Evolutionary conservation across 2,329 filamentous ascomycete genomes (phyloP).

Genomic region (Epichloe baconii): DNA sequence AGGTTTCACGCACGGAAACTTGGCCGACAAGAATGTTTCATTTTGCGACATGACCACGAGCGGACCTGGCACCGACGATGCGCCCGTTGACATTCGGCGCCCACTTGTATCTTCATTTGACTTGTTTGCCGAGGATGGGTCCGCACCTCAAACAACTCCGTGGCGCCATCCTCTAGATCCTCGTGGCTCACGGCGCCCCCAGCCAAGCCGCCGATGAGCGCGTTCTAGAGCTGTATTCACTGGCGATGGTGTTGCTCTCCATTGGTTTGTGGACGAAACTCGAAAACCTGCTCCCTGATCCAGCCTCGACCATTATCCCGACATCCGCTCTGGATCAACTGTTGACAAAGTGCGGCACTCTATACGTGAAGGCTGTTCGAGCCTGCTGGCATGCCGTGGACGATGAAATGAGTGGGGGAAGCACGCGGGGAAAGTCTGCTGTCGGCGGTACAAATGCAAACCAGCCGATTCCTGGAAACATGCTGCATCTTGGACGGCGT

Average conservation of each 20-base stretch:
- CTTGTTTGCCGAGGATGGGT: slow-evolving; percentile 37
- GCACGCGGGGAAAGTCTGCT: slow-evolving; percentile 36
- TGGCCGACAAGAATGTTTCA: slow-evolving; percentile 53
- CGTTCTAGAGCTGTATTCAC: slow-evolving; percentile 55
- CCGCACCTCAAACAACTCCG: slow-evolving; percentile 13
- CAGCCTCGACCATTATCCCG: slow-evolving; percentile 36
- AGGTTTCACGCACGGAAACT: slow-evolving; percentile 57
- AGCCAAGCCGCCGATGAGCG: slow-evolving; percentile 39
- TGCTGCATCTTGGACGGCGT: slow-evolving; percentile 48
- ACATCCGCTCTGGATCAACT: slow-evolving; percentile 51
- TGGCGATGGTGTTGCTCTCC: slow-evolving; percentile 60
- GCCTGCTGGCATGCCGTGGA: slow-evolving; percentile 61
- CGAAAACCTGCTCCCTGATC: slow-evolving; percentile 33
- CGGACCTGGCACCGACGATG: slow-evolving; percentile 26
- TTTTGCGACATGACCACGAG: slow-evolving; percentile 41
- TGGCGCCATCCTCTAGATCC: slow-evolving; percentile 53
- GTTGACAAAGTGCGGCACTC: slow-evolving; percentile 54
- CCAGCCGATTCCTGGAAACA: slow-evolving; percentile 45
- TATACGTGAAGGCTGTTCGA: slow-evolving; percentile 64
- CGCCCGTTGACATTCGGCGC: slow-evolving; percentile 48
- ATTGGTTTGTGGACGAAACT: slow-evolving; percentile 65
- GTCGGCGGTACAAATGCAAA: slow-evolving; percentile 38
- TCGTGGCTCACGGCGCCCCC: slow-evolving; percentile 35
- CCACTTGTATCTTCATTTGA: slow-evolving; percentile 65
- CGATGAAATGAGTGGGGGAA: slow-evolving; percentile 34